These are phyloP conservation scores for Daedaleopsis nitida DNA, from an alignment of 768 basidiomycete species.

Conservation along the genomic window DNA sequence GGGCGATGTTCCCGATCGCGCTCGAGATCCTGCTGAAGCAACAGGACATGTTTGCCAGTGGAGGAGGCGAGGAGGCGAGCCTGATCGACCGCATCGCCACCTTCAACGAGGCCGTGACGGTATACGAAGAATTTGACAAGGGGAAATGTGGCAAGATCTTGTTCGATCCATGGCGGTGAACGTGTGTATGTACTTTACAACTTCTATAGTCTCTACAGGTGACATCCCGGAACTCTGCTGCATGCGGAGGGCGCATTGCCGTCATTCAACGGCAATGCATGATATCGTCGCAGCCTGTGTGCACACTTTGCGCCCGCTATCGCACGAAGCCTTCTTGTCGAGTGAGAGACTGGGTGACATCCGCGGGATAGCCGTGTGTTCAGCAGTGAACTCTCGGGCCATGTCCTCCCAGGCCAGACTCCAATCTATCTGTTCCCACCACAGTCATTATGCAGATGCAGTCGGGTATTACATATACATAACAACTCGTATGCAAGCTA, in stretches of 20 bases:
- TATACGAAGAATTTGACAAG: conserved; percentile 70
- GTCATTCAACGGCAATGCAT: no score
- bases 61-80: conserved; percentile 60
- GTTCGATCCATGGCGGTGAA: conserved; percentile 67
- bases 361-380: background rate
- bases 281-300: no score
- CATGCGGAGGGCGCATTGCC: no score
- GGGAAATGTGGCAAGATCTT: conserved; percentile 74
- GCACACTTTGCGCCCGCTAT: no score
- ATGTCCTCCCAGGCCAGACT: conserved; percentile 15
- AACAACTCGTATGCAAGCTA: no score
- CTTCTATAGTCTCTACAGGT: no score
- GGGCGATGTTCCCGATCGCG: conserved; percentile 74
- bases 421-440: no score
- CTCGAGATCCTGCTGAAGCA: conserved; percentile 67
- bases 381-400: conserved; percentile 8
- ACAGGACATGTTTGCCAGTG: conserved; percentile 72
- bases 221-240: no score
- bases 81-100: conserved; percentile 70
- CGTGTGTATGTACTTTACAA: background rate
- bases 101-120: conserved; percentile 55
- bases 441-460: no score
- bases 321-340: background rate
- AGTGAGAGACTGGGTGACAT: background rate
- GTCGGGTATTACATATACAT: no score